Base-by-base conservation (phyloP, 495 filamentous ascomycete genomes). In the Talaromyces ruber region DNA sequence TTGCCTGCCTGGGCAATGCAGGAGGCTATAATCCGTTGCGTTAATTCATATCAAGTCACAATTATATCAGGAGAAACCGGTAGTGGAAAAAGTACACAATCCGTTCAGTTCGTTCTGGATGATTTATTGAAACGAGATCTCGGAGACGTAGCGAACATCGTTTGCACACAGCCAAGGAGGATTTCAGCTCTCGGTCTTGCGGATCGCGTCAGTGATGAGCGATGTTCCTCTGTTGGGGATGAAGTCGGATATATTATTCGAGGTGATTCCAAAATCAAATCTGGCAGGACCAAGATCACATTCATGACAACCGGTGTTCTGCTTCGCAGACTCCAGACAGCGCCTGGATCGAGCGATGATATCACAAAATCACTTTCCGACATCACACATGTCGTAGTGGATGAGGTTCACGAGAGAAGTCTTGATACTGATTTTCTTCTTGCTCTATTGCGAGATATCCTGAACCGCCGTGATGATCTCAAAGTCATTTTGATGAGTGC, bases 281-380 rank as follows among this genome's bases (percentile, higher is more conserved):
- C 73, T 22, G 85, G 84, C 12, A 75, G 79, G 1, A 98, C 94
- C 0, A 95, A 89, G 72, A 93, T 97, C 64, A 94, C 90, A 0
- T 98, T 98, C 69, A 90, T 97, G 45, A 98, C 94, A 0, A 98
- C 94, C 26, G 94, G 94, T 82, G 93, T 98, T n/a, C 77, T 98
- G 43, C 82, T 98, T 16, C 79, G 95, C 59, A 84, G 91, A 6
- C 79, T 98, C 43, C 94, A 98, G 71, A 94, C 90, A 1, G 90
- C 89, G 21, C 90, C 91, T 28, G 90, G 88, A 39, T 81, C 84
- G 30, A 82, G 83, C 51, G 84, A 90, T 11, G 91, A 93, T 66
- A 83, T 96, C 6, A 85, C 90, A 14, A 84, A 85, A 53, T 89
- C 89, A 62, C 72, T 98, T 12, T 87, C 90, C 9, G 90, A 96